Evolutionary conservation across 2,329 filamentous ascomycete genomes (phyloP), one percentile per base, ranked within the genome.

Genomic region (Botrytis cinerea): DNA sequence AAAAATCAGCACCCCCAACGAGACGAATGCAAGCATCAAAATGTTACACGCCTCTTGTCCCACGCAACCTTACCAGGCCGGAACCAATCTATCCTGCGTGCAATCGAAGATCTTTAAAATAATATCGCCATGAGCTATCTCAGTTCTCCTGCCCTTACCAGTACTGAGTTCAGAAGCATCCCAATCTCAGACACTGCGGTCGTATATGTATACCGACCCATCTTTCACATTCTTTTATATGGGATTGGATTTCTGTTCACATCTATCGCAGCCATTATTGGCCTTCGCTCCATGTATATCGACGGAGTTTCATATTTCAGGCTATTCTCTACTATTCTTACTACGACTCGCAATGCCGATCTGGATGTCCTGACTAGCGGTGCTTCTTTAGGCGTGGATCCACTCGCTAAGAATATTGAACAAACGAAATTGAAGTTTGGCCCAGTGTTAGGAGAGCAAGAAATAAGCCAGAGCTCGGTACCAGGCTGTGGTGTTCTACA

Each of bases 111-210:
- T 32, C 28, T 51, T 25, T 38, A 45, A 28, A 66, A 48, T n/a
- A 51, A 66, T 25, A 66, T 51, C 63, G 51, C 45, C 20, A 66
- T 66, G 32, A 28, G 43, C 62, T 66, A 45, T 46, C 62, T 48
- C 40, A 32, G n/a, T 40, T 66, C 62, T 25, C 62, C 62, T 18
- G 5, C 5, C 14, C 40, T 48, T 6, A 48, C 62, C 38, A 48
- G 46, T 14, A 48, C 40, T 16, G 5, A 45, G 62, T 20, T 45
- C n/a, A 28, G 12, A 35, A 66, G 35, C 14, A 43, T 66, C 8
- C 48, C 43, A 9, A 66, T 43, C 25, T 46, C 40, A 48, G 40
- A 66, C 16, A 66, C 40, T 16, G 48, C 18, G 32, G 35, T 48
- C 2, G n/a, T 66, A 25, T 66, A 66, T 28, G 25, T n/a, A n/a